phyloP scores from a whole-genome alignment of 768 basidiomycete species.

The Infundibulicybe gibba region DNA sequence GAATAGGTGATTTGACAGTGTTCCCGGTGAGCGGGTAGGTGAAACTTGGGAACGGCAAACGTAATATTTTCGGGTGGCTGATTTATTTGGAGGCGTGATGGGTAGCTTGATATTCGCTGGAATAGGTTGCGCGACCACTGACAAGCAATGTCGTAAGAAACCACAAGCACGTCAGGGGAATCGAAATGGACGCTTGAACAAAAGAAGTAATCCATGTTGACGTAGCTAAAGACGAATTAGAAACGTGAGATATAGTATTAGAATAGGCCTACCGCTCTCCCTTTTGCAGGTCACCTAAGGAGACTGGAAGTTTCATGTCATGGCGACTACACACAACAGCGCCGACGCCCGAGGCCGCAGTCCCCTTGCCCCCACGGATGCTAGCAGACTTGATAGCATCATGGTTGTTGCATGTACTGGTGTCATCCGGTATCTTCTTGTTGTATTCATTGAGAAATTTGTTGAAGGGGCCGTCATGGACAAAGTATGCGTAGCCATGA shows the following conservation, averaged over 20 bases:
- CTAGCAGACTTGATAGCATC: constrained; percentile 4
- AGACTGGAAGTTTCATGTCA: constrained; percentile 20
- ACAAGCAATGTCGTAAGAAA: constrained; percentile 28
- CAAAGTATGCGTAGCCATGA: constrained; percentile 20
- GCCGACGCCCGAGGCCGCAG: constrained; percentile 22
- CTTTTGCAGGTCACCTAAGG: constrained; percentile 27
- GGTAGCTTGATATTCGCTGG: constrained; percentile 2
- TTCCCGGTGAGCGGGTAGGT: constrained; percentile 7
- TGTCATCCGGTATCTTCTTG: constrained; percentile 12
- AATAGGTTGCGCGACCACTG: constrained; percentile 12
- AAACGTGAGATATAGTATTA: background rate
- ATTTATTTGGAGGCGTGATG: background rate
- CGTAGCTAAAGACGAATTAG: constrained; percentile 13
- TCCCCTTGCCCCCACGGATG: constrained; percentile 13
- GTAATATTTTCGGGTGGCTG: background rate
- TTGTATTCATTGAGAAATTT: constrained; percentile 11
- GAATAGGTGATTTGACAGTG: background rate
- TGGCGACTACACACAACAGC: constrained; percentile 24
- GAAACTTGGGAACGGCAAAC: constrained; percentile 12
- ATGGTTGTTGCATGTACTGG: constrained; percentile 16
- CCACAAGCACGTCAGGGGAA: constrained; percentile 2
- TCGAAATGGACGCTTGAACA: constrained; percentile 6
- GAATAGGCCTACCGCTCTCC: constrained; percentile 23
- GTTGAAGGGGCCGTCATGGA: constrained; percentile 15
- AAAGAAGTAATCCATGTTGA: constrained; percentile 24